Conservation (phyloP, 768 basidiomycete species). For the Trichaptum fuscoviolaceum region DNA sequence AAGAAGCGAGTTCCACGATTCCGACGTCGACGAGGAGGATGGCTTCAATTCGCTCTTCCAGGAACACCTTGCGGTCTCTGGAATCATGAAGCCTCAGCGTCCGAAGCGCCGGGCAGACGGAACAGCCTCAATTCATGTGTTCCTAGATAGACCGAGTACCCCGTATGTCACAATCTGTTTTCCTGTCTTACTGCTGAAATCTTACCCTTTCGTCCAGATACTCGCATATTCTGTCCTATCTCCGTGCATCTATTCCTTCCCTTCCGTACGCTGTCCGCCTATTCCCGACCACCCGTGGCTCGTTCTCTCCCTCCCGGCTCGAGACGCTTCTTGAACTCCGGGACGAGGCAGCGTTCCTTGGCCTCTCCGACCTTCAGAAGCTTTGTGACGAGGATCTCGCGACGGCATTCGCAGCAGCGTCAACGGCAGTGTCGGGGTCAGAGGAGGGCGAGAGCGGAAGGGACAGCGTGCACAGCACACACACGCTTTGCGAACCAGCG, state of each 20-base stretch:
- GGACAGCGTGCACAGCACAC: slow-evolving; percentile 54
- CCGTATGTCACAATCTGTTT: slow-evolving; percentile 49
- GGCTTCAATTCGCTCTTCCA: slow-evolving; percentile 49
- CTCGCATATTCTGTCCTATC: slow-evolving; percentile 62
- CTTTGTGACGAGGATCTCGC: slow-evolving; percentile 64
- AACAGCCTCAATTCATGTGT: slow-evolving; percentile 47
- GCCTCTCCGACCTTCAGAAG: slow-evolving; percentile 54
- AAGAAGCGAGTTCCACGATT: slow-evolving; percentile 17
- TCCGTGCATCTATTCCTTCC: slow-evolving; percentile 49
- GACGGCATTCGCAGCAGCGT: slow-evolving; percentile 35
- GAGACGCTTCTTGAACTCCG: slow-evolving; percentile 70
- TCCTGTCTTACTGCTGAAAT: neutral
- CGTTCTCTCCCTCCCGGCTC: slow-evolving; percentile 41
- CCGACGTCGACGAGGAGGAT: slow-evolving; percentile 30
- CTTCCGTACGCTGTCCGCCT: slow-evolving; percentile 56
- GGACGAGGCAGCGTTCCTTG: slow-evolving; percentile 76
- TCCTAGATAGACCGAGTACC: slow-evolving; percentile 73
- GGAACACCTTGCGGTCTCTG: slow-evolving; percentile 58
- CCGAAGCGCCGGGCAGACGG: slow-evolving; percentile 5
- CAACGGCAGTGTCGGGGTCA: slow-evolving; percentile 6
- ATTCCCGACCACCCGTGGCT: slow-evolving; percentile 26
- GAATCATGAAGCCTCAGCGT: slow-evolving; percentile 24
- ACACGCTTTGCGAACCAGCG: slow-evolving; percentile 49
- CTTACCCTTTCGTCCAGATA: slow-evolving; percentile 42
- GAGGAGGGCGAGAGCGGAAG: slow-evolving; percentile 33